Base-by-base conservation (phyloP, 2,329 filamentous ascomycete genomes). In the Fusarium papillatum region DNA sequence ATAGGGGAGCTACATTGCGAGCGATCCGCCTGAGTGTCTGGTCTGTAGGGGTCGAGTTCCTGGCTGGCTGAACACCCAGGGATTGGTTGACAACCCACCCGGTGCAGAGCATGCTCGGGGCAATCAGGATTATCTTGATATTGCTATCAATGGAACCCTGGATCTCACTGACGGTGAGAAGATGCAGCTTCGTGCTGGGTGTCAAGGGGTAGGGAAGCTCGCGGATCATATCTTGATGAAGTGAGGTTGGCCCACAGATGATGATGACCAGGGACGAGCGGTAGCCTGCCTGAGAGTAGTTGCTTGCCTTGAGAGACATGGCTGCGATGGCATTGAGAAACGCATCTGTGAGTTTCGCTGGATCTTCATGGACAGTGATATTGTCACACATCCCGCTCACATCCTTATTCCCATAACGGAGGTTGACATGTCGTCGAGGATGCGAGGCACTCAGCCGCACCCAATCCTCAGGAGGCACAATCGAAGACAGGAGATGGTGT, bases 211-310 rank as follows among this genome's bases (percentile, higher is more conserved):
- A 41, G 19, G 64, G 55, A n/a, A 62, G 26, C 41, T 67, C 64
- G 55, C 55, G 22, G 31, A 67, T 63, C 17, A 68, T 41, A 22
- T 41, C 65, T 29, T 68, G 65, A 41, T 53, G 26, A 53, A 68
- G 57, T n/a, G 65, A 68, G 17, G 65, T 57, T 19, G 66, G 46
- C 26, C 66, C 66, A 24, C 59, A 68, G 16, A 68, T 50, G 36
- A 68, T 55, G 46, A 68, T 68, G 38, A 55, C 39, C n/a, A 68
- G 24, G 10, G 66, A 55, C 19, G 66, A 43, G 4, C 26, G 19
- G 22, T 19, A 19, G 29, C 59, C 46, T 22, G n/a, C 36, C 13
- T 38, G 13, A n/a, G 36, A 22, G 46, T 26, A 34, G 13, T n/a
- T 55, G 29, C 41, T 61, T 14, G 53, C 59, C 22, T 46, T 64